phyloP scores from a whole-genome alignment of 371 early-diverging fungal species.

The Mucor piriformis region DNA sequence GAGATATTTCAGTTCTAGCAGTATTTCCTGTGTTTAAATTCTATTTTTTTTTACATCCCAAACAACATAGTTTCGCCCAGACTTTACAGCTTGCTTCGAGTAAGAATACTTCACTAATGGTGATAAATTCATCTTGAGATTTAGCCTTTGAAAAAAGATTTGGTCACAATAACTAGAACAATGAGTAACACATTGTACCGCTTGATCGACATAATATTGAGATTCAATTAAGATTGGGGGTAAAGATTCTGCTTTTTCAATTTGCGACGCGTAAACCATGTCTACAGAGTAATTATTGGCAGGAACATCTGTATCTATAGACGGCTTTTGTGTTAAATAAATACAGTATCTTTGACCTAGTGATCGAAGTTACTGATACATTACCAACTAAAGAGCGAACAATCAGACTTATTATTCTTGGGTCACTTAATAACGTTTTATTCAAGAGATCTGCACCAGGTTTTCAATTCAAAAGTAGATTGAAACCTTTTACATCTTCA shows the following conservation, averaged over 20 bases:
- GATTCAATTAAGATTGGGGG: slow-evolving; percentile 17
- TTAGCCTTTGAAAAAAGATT: no score
- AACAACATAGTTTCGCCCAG: slow-evolving; percentile 18
- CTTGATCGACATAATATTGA: no score
- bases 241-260: background rate
- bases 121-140: no score
- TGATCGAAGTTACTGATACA: slow-evolving; percentile 17
- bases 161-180: no score
- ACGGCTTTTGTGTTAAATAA: slow-evolving; percentile 14
- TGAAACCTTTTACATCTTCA: slow-evolving; percentile 10
- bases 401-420: slow-evolving; percentile 22
- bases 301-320: slow-evolving; percentile 14
- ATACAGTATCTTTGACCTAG: slow-evolving; percentile 14
- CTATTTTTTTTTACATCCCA: no score
- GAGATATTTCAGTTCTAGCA: no score
- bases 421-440: slow-evolving; percentile 19
- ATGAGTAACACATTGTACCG: no score
- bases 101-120: no score
- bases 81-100: slow-evolving; percentile 19
- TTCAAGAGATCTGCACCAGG: slow-evolving; percentile 18
- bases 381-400: slow-evolving; percentile 22
- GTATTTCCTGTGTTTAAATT: no score
- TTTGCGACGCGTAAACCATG: slow-evolving; percentile 14
- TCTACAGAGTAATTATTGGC: slow-evolving; percentile 10
- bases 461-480: slow-evolving; percentile 18